Percentiles rank a stretch among this genome's conserved stretches.
Evolutionary conservation across 2,329 filamentous ascomycete species (phyloP).

Genomic region (Clonostachys chloroleuca): DNA sequence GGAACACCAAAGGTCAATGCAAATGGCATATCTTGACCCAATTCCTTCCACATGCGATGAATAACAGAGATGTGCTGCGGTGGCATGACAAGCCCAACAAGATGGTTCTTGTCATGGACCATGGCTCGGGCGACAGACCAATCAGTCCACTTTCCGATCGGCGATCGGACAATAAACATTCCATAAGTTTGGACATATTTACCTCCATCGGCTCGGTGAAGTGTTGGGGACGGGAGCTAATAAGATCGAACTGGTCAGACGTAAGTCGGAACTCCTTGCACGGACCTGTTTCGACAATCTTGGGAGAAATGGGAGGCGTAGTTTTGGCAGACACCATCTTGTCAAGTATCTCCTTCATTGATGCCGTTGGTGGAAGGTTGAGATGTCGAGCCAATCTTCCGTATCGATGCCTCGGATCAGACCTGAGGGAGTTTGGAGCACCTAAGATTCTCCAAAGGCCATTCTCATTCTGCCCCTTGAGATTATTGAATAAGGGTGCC

Average conservation of each 20-base stretch:
- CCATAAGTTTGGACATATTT: conserved; percentile 46
- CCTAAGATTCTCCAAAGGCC: conserved; percentile 44
- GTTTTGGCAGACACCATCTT: conserved; percentile 27
- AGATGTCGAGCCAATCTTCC: conserved; percentile 35
- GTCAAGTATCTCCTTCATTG: conserved; percentile 28
- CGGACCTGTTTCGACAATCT: conserved; percentile 26
- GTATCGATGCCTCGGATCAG: conserved; percentile 21
- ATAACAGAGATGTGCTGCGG: conserved; percentile 42
- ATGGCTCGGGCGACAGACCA: conserved; percentile 39
- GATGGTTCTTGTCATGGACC: conserved; percentile 34
- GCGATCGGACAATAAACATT: conserved; percentile 38
- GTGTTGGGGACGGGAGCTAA: conserved; percentile 30
- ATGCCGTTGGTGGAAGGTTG: conserved; percentile 27
- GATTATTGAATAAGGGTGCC: conserved; percentile 46
- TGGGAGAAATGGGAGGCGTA: conserved; percentile 24
- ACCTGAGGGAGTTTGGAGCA: conserved; percentile 29
- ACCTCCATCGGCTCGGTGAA: conserved; percentile 40
- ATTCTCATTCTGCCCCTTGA: conserved; percentile 32
- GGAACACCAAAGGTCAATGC: conserved; percentile 42
- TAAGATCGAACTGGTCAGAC: conserved; percentile 35
- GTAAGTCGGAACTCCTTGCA: conserved; percentile 35
- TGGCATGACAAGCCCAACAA: conserved; percentile 32
- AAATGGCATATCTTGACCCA: conserved; percentile 38
- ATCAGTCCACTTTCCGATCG: conserved; percentile 40
- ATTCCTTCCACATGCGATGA: conserved; percentile 37